Base-by-base conservation (phyloP, 257 asterid species). In the Lycium ferocissimum region DNA sequence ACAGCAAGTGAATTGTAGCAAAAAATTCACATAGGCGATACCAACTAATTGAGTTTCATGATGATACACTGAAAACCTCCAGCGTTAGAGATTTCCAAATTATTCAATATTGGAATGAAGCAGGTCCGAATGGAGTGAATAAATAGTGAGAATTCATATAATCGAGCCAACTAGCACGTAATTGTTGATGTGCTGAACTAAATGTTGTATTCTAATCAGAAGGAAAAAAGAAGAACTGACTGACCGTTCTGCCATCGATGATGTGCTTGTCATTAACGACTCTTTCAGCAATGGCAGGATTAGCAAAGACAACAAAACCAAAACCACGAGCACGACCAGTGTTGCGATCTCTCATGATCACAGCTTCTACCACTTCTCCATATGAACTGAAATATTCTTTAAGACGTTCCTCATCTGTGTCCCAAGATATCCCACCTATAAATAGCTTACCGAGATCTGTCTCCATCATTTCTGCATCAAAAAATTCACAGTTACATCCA, bases 351-450 rank as follows among this genome's bases (percentile, higher is more conserved):
- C 93, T 88, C 98, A 94, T 93, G 90, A 94, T 94, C 92, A 94
- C 95, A 57, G 95, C 95, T 89, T 94, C 97, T 66, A 89, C 90
- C 79, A 94, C 94, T 85, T 93, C 94, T 35, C 98, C 98, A 83
- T 89, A 93, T 5, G 87, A 86, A 76, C 90, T 89, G 69, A 94
- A 94, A 86, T 94, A 93, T 86, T 93, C 95, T 83, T 83, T 94
- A 47, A 94, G 91, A 79, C 93, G 93, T 86, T 92, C 97, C 90
- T 92, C 98, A 84, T 95, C 92, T 18, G 98, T 95, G 87, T 95
- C 98, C 98, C 98, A 94, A 13, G 98, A 95, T 85, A 95, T 94
- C 83, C 98, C 98, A 90, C 98, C 98, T 37, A 95, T 85, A 86
- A 95, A 95, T 65, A 94, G 92, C 91, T 94, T 94, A 59, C 97